Conservation (phyloP, 257 asterid genomes). For the Echium plantagineum region DNA sequence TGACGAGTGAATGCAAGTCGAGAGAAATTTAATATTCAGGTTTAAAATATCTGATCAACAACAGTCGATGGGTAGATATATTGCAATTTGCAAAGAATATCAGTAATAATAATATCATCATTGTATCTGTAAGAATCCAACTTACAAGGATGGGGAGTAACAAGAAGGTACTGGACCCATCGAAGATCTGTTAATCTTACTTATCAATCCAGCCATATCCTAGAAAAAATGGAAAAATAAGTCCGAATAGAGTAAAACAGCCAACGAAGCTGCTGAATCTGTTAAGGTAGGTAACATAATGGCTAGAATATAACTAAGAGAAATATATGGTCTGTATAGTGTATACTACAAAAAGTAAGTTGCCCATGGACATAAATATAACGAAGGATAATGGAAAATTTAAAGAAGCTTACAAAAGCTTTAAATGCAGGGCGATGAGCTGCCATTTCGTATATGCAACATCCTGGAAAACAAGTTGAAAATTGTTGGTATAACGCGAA, state of each 20-base stretch:
- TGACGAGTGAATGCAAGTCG: not conserved
- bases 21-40: not conserved
- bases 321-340: not conserved
- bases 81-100: no score
- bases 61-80: no score
- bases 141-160: slow-evolving; percentile 93
- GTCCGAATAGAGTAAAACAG: not conserved
- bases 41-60: no score
- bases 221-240: slow-evolving; percentile 23
- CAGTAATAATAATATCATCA: no score
- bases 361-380: not conserved
- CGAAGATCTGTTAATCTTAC: slow-evolving; percentile 91
- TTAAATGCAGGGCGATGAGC: slow-evolving; percentile 98
- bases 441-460: slow-evolving; percentile 98
- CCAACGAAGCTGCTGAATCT: not conserved
- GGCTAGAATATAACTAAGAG: not conserved
- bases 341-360: not conserved
- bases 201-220: slow-evolving; percentile 99
- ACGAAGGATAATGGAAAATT: not conserved
- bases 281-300: not conserved
- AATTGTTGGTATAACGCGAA: not conserved
- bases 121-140: slow-evolving; percentile 6
- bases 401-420: slow-evolving; percentile 68
- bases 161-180: slow-evolving; percentile 96
- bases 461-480: slow-evolving; percentile 41